Evolutionary conservation across 148 eudicot genomes (phyloP), one percentile per base, ranked within the genome.

Genomic region (Chenopodium quinoa): DNA sequence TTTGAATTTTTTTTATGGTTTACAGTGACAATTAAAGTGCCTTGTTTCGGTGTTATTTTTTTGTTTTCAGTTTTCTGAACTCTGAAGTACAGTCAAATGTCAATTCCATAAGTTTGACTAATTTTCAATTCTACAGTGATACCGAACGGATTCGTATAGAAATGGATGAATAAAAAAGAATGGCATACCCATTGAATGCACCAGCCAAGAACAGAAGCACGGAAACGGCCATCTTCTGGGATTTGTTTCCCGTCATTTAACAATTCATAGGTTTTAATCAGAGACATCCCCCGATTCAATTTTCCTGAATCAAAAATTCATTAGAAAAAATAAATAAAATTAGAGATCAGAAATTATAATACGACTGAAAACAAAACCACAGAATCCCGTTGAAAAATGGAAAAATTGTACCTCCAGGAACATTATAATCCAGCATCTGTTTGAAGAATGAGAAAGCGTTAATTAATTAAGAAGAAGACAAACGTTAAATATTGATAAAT

Each of bases 131-230:
- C 40, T 37, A 37, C 7, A 37, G 40, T 37, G 7, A 37, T 37
- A 37, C 40, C 40, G 5, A 37, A 37, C 7, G 40, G 40, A 37
- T 7, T 5, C 40, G 40, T 0, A 37, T 37, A 3, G 40, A 37
- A 34, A 34, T 34, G 4, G 37, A 5, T 37, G 40, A 37, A 37
- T 37, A 37, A 4, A 17, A 58, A 4, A 58, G 6, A 58, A 58
- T 44, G 23, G 71, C 13, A 47, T 83, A 86, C 88, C 88, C 84
- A 86, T 80, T 90, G 90, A 82, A 90, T 83, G 79, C 92, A 90
- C 92, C 92, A 90, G 46, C 90, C 92, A 77, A 90, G 89, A 29
- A 88, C 84, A 77, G 82, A 50, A 63, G 90, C 82, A 7, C 82
- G 87, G 66, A 90, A 86, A 34, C 84, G 22, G 3, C 88, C 86